phyloP scores from a whole-genome alignment of 208 protist species.

The Trypanosoma theileri region DNA sequence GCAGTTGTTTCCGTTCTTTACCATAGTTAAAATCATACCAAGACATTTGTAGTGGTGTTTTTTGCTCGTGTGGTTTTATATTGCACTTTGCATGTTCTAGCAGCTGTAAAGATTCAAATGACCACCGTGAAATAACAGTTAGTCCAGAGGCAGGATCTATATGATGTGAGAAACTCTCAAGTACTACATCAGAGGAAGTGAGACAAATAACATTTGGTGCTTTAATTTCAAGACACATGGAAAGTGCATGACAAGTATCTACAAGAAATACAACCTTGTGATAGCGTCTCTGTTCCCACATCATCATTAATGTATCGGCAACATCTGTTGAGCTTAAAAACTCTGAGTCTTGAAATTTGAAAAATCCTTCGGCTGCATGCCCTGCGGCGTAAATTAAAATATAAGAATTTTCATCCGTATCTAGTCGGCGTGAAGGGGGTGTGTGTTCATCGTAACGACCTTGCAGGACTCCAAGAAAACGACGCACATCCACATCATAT shows the following conservation, averaged over 20 bases:
- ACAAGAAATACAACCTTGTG: conserved; percentile 91
- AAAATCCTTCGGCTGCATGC: conserved; percentile 96
- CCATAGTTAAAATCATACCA: conserved; percentile 70
- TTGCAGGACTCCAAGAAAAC: conserved; percentile 94
- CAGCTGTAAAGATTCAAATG: conserved; percentile 78
- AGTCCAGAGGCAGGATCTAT: conserved; percentile 76
- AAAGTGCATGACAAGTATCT: conserved; percentile 96
- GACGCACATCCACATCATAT: conserved; percentile 96
- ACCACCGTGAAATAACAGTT: conserved; percentile 90
- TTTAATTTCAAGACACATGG: conserved; percentile 84
- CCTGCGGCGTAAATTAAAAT: conserved; percentile 97
- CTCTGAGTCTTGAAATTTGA: conserved; percentile 97
- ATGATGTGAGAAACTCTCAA: conserved; percentile 78
- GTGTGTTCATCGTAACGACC: conserved; percentile 91
- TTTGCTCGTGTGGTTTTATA: conserved; percentile 20
- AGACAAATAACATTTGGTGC: conserved; percentile 82
- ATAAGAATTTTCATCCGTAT: conserved; percentile 94
- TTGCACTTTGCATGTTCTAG: conserved; percentile 65
- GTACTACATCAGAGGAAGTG: conserved; percentile 48
- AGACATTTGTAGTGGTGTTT: conserved; percentile 50
- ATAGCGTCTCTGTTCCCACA: conserved; percentile 93
- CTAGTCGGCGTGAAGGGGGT: conserved; percentile 91
- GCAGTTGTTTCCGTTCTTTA: conserved; percentile 23
- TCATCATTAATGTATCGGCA: conserved; percentile 95
- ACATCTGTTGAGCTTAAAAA: conserved; percentile 89